These are phyloP conservation scores for Chaetothyriales sp. DNA, from an alignment of 2,329 filamentous ascomycete genomes.

Conservation along the genomic window DNA sequence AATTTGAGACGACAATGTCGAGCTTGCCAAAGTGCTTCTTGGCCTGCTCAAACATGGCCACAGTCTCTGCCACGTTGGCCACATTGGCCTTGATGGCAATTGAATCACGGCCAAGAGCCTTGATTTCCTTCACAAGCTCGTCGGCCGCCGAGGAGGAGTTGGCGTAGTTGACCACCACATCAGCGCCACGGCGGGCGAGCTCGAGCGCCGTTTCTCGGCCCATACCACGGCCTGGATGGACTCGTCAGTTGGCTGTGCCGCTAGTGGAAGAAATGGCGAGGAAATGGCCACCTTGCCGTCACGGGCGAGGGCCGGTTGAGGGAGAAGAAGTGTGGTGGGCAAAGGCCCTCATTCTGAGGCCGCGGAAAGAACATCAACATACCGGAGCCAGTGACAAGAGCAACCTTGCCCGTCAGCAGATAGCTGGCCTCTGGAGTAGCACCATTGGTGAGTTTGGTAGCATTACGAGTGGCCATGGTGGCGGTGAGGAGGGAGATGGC, in stretches of 20 bases:
- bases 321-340: not conserved
- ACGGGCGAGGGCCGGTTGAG: conserved; percentile 5
- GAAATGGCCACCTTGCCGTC: not conserved
- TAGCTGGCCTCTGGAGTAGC: conserved; percentile 13
- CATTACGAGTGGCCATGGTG: conserved; percentile 11
- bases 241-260: conserved; percentile 8
- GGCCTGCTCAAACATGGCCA: conserved; percentile 49
- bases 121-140: conserved; percentile 52
- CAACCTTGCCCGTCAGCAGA: conserved; percentile 34
- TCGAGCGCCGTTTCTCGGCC: conserved; percentile 30
- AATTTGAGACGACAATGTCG: conserved; percentile 47
- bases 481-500: not conserved
- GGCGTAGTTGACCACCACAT: conserved; percentile 33
- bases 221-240: conserved; percentile 27
- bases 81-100: conserved; percentile 56
- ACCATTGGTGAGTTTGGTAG: conserved; percentile 13
- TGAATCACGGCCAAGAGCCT: conserved; percentile 49
- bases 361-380: conserved; percentile 4
- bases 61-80: conserved; percentile 49
- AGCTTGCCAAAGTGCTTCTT: conserved; percentile 51
- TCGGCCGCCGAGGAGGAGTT: conserved; percentile 52
- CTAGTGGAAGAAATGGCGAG: not conserved
- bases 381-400: conserved; percentile 21
- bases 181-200: conserved; percentile 27
- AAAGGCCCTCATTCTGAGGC: not conserved